These are phyloP conservation scores for Hemisphaericaspora nanyangensis DNA, from an alignment of 805 yeast species.

Conservation along the genomic window DNA sequence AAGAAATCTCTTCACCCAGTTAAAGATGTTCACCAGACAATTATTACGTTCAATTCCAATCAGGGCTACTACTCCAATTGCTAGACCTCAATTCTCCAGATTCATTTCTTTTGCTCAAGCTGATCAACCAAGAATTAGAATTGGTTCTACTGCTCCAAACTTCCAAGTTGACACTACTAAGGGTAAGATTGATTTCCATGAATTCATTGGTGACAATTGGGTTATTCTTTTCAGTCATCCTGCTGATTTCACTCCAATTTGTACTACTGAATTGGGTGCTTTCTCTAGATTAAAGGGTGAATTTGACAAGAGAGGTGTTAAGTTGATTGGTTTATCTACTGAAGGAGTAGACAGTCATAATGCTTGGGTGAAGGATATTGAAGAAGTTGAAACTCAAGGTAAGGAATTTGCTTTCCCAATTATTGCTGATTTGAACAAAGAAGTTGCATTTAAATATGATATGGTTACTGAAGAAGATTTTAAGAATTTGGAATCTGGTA, in stretches of 20 bases:
- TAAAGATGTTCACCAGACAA: conserved; percentile 21
- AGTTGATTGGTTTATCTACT: conserved; percentile 66
- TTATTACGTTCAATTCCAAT: conserved; percentile 12
- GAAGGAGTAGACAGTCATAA: conserved; percentile 59
- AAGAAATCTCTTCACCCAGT: no score
- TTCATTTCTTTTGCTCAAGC: conserved; percentile 29
- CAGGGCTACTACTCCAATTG: conserved; percentile 1
- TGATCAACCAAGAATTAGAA: conserved; percentile 43
- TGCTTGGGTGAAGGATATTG: conserved; percentile 69
- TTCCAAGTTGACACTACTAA: conserved; percentile 60
- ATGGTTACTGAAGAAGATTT: conserved; percentile 69
- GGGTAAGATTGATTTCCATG: conserved; percentile 62
- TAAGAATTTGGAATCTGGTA: conserved; percentile 55
- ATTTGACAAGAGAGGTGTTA: conserved; percentile 60
- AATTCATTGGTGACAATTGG: conserved; percentile 61
- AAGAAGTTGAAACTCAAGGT: conserved; percentile 55
- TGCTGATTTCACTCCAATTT: conserved; percentile 75
- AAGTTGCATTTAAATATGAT: conserved; percentile 59
- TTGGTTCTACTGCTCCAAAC: conserved; percentile 68
- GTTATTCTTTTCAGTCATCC: conserved; percentile 70
- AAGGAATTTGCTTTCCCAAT: conserved; percentile 59
- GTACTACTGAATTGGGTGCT: conserved; percentile 77
- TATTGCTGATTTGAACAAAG: conserved; percentile 61
- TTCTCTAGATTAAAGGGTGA: conserved; percentile 70
- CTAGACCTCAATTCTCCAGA: conserved; percentile 13